A percentile compares a stretch with the other conserved stretches of the same genome.
Evolutionary conservation across 768 basidiomycete genomes (phyloP).

Genomic region (Hygrophorus pudorinus): DNA sequence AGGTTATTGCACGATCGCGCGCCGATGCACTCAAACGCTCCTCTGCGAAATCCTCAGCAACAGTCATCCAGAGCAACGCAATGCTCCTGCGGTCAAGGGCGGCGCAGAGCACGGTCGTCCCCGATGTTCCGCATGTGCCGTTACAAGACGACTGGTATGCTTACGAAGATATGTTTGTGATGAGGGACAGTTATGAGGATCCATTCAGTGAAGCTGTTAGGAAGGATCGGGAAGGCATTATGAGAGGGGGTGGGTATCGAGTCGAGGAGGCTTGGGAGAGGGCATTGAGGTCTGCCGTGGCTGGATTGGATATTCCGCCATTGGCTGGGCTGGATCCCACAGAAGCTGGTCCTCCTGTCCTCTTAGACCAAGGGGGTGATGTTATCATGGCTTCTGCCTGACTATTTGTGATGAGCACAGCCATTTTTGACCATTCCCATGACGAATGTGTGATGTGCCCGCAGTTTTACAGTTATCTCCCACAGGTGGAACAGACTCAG

Average conservation of each 20-base stretch:
- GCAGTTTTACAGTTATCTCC: too few species aligned
- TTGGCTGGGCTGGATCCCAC: conserved; percentile 23
- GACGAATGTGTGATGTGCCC: too few species aligned
- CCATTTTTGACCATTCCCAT: too few species aligned
- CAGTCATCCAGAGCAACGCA: conserved; percentile 35
- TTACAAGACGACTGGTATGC: conserved; percentile 68
- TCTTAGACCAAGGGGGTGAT: conserved; percentile 28
- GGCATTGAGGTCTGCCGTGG: conserved; percentile 63
- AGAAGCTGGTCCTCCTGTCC: conserved; percentile 4
- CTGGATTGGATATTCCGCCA: conserved; percentile 57
- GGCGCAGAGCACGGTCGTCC: conserved; percentile 53
- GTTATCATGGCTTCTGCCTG: conserved; percentile 35
- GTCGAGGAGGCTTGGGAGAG: conserved; percentile 83
- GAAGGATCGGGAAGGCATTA: conserved; percentile 66
- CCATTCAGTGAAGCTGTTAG: conserved; percentile 67
- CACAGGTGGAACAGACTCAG: too few species aligned
- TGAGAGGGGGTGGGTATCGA: conserved; percentile 75
- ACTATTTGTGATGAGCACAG: too few species aligned
- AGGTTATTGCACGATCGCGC: conserved; percentile 60
- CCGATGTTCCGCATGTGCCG: conserved; percentile 74
- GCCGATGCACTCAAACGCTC: conserved; percentile 55
- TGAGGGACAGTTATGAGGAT: conserved; percentile 57
- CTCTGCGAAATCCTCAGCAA: conserved; percentile 41
- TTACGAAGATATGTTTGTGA: conserved; percentile 56
- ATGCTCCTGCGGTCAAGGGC: conserved; percentile 52